Base-by-base conservation (phyloP, 768 basidiomycete species). In the Rhizopogon salebrosus region DNA sequence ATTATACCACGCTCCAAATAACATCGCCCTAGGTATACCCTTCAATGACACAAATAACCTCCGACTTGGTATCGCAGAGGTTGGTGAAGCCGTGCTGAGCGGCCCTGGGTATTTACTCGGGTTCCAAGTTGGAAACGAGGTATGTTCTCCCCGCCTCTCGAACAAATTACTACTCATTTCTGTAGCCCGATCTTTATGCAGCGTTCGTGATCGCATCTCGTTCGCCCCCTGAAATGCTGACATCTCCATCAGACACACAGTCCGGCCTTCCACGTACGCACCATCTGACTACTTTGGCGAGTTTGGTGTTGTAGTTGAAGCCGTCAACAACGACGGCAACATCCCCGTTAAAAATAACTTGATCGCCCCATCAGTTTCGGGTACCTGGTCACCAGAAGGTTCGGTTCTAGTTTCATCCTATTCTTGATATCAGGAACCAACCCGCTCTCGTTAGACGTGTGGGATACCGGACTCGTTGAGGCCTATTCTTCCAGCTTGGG, bases 81-180 rank as follows among this genome's bases (percentile, higher is more conserved):
- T 69, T 23, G 73, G 74, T 2, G 72, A 79, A 54, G 42, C 62
- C 27, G 72, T 78, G 34, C 63, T 81, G 6, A 76, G 77, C 11
- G 18, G 41, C 34, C 27, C 52, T 31, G 61, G 65, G 26, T 66
- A 70, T 51, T 63, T 81, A 23, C 55, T 75, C n/a, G 79, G 77
- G 6, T 57, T 79, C 34, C 78, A 78, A 54, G 62, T 77, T 10
- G 78, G 75, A 5, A 90, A 92, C 65, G 87, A 90, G 52, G 56
- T 57, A 24, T 16, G 48, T 27, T 23, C 27, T 45, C 18, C 8
- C 14, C 13, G 6, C 29, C n/a, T 24, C 26, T 24, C n/a, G 2
- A n/a, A 75, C 75, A 13, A 76, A 79, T 63, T 64, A 76, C 54
- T 77, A 69, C 34, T 53, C 50, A 35, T 38, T 11, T 7, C 24